Evolutionary conservation across 1,284 basidiomycete genomes (phyloP).

Genomic region (Cryptococcus hybrid): DNA sequence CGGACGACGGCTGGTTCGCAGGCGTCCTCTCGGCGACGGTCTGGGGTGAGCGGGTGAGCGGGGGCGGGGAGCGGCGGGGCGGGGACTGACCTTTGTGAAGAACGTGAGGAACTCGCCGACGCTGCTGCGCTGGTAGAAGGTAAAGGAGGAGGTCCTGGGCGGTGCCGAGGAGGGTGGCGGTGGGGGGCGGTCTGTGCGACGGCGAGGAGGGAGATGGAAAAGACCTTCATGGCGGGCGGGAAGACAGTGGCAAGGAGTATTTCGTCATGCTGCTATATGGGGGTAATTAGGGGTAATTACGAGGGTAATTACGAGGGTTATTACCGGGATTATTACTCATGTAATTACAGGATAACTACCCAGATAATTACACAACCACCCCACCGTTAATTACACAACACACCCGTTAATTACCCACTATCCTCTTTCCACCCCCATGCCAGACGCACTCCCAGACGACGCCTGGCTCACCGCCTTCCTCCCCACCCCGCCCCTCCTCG

Average conservation of each 20-base stretch:
- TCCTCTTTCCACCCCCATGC: constrained; percentile 12
- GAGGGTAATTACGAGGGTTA: no score
- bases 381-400: no score
- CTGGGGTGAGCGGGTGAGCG: constrained; percentile 38
- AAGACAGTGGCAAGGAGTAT: neutral
- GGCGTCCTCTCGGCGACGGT: constrained; percentile 90
- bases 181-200: constrained; percentile 42
- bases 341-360: no score
- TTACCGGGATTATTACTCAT: no score
- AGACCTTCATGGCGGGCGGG: constrained; percentile 53
- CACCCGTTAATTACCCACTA: neutral
- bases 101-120: constrained; percentile 87
- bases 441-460: constrained; percentile 40
- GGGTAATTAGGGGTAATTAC: no score
- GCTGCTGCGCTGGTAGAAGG: constrained; percentile 86
- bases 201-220: constrained; percentile 54
- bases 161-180: constrained; percentile 64
- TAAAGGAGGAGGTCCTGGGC: constrained; percentile 86
- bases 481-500: constrained; percentile 29
- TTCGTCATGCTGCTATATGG: no score
- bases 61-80: neutral
- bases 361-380: no score
- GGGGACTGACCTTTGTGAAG: constrained; percentile 63
- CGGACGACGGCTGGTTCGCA: constrained; percentile 82
- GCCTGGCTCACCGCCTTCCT: constrained; percentile 42